Percentiles rank a stretch among this genome's conserved stretches.
Evolutionary conservation across 2,329 filamentous ascomycete species (phyloP).

Genomic region (Epichloe uncinata): DNA sequence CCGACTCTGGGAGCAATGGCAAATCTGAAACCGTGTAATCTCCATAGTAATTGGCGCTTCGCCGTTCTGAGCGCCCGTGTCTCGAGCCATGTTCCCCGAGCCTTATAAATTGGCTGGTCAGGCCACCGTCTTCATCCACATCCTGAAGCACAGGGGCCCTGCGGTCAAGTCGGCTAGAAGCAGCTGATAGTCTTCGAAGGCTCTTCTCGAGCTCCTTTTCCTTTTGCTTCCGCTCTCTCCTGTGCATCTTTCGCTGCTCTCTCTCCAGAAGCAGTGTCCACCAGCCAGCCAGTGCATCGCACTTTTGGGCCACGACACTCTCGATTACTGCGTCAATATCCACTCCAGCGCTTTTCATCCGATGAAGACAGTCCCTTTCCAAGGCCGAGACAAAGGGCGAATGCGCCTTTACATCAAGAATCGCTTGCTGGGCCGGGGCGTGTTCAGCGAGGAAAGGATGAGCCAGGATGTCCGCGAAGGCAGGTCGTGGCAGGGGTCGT

Average conservation of each 20-base stretch:
- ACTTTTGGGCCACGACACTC: conserved; percentile 79
- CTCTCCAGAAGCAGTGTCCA: conserved; percentile 93
- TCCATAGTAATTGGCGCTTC: conserved; percentile 50
- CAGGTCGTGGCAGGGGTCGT: conserved; percentile 69
- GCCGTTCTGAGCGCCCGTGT: conserved; percentile 63
- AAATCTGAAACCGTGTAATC: conserved; percentile 60
- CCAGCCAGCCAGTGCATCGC: conserved; percentile 86
- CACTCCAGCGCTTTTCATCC: conserved; percentile 88
- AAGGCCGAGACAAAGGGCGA: conserved; percentile 73
- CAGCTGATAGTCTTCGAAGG: conserved; percentile 70
- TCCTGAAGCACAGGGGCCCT: conserved; percentile 65
- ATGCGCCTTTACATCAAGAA: conserved; percentile 68
- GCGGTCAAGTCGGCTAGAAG: conserved; percentile 74
- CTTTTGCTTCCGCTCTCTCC: conserved; percentile 69
- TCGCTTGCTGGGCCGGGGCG: conserved; percentile 77
- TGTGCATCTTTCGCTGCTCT: conserved; percentile 72
- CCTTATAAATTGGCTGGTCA: conserved; percentile 29
- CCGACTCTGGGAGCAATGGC: conserved; percentile 58
- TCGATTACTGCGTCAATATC: conserved; percentile 92
- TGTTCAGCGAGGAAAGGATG: conserved; percentile 82
- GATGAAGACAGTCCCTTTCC: conserved; percentile 81
- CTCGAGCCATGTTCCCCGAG: conserved; percentile 40
- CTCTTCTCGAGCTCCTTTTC: conserved; percentile 76
- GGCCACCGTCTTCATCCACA: conserved; percentile 61
- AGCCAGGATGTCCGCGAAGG: conserved; percentile 70